phyloP scores from a whole-genome alignment of 805 yeast species.

The Sporopachydermia quercuum region DNA sequence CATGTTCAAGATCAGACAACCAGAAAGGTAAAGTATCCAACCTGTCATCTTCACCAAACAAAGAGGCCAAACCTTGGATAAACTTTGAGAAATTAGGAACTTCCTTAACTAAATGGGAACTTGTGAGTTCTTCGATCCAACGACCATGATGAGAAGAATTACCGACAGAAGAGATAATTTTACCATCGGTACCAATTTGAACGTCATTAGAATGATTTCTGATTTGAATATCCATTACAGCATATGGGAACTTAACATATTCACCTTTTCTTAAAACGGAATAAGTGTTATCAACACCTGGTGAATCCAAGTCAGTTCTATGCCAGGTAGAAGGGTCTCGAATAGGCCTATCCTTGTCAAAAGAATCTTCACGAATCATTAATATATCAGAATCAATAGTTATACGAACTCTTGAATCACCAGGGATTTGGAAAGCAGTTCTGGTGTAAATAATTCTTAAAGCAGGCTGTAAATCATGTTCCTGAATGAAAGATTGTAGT shows the following conservation, averaged over 20 bases:
- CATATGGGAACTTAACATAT: slow-evolving; percentile 65
- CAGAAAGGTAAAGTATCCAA: slow-evolving; percentile 87
- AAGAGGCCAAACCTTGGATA: slow-evolving; percentile 80
- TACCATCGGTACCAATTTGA: slow-evolving; percentile 17
- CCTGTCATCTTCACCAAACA: slow-evolving; percentile 81
- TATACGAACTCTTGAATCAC: slow-evolving; percentile 84
- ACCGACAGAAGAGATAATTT: slow-evolving; percentile 17
- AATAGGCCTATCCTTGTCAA: slow-evolving; percentile 73
- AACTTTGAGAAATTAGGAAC: slow-evolving; percentile 89
- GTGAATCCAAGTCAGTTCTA: slow-evolving; percentile 71
- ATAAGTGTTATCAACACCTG: slow-evolving; percentile 52
- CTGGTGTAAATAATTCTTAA: slow-evolving; percentile 78
- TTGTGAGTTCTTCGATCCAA: slow-evolving; percentile 82
- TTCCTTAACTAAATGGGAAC: slow-evolving; percentile 76
- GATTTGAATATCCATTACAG: slow-evolving; percentile 78
- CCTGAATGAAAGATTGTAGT: slow-evolving; percentile 46
- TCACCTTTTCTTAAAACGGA: slow-evolving; percentile 76
- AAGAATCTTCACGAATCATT: slow-evolving; percentile 81
- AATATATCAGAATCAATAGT: slow-evolving; percentile 79
- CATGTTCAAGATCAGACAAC: slow-evolving; percentile 79
- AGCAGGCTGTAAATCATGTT: slow-evolving; percentile 65
- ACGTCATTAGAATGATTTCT: slow-evolving; percentile 22
- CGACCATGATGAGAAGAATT: slow-evolving; percentile 13
- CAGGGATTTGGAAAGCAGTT: slow-evolving; percentile 96
- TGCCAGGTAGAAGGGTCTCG: slow-evolving; percentile 89